Percentiles rank a stretch among this genome's conserved stretches.
phyloP scores from a whole-genome alignment of 2,329 filamentous ascomycete species.

The Nothomitra cinnamomea region DNA sequence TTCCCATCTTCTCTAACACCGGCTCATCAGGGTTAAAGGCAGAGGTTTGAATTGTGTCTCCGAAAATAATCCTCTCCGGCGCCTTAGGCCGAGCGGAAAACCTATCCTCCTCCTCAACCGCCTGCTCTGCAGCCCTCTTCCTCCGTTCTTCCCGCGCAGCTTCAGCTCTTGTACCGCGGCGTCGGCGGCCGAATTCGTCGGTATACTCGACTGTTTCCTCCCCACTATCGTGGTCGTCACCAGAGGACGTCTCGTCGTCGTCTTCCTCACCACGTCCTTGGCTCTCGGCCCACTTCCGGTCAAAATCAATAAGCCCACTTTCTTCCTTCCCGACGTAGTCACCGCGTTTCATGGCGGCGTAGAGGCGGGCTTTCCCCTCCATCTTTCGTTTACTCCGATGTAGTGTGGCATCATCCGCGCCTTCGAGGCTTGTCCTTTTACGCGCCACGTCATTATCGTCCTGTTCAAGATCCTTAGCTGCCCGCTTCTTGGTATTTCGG shows the following conservation, averaged over 20 bases:
- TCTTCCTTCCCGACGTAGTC: slow-evolving; percentile 39
- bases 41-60: slow-evolving; percentile 65
- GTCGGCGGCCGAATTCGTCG: slow-evolving; percentile 81
- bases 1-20: slow-evolving; percentile 52
- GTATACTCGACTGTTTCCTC: slow-evolving; percentile 66
- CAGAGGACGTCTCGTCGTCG: slow-evolving; percentile 22
- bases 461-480: slow-evolving; percentile 38
- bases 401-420: slow-evolving; percentile 37
- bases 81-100: slow-evolving; percentile 51
- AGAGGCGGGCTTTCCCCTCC: slow-evolving; percentile 78
- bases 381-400: slow-evolving; percentile 61
- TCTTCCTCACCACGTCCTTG: slow-evolving; percentile 28
- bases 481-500: slow-evolving; percentile 43
- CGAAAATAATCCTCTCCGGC: slow-evolving; percentile 61
- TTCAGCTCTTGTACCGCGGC: slow-evolving; percentile 54
- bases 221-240: slow-evolving; percentile 22
- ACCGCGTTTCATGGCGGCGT: slow-evolving; percentile 81
- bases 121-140: slow-evolving; percentile 32
- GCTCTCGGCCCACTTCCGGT: slow-evolving; percentile 79
- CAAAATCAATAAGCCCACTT: slow-evolving; percentile 69
- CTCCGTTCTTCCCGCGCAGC: slow-evolving; percentile 45
- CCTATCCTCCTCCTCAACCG: slow-evolving; percentile 44
- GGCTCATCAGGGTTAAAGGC: slow-evolving; percentile 65
- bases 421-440: slow-evolving; percentile 39
- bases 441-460: slow-evolving; percentile 32